Conservation (phyloP, 495 filamentous ascomycete genomes). For the Podospora anserina region DNA sequence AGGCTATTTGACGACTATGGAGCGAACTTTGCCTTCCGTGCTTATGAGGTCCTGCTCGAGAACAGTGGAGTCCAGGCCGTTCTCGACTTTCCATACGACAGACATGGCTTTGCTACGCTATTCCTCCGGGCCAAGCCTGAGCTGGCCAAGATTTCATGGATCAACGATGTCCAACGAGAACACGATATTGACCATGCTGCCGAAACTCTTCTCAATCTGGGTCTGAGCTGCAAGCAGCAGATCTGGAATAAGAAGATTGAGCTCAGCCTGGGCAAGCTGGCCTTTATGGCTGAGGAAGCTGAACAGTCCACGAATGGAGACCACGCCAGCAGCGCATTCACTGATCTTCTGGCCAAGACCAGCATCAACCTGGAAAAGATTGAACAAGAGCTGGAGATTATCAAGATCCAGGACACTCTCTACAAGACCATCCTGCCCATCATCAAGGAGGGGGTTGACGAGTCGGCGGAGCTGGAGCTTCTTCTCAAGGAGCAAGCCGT, state of each 20-base stretch:
- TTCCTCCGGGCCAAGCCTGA: constrained; percentile 68
- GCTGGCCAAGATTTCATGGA: constrained; percentile 82
- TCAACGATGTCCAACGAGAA: constrained; percentile 79
- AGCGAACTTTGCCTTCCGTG: constrained; percentile 72
- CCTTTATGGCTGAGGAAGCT: constrained; percentile 59
- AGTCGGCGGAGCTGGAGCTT: constrained; percentile 68
- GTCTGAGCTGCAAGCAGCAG: constrained; percentile 63
- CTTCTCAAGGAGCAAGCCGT: constrained; percentile 65
- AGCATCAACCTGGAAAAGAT: constrained; percentile 43
- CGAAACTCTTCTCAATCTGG: constrained; percentile 61
- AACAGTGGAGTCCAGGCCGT: constrained; percentile 61
- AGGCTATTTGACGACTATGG: constrained; percentile 71
- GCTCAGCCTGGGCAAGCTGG: constrained; percentile 81
- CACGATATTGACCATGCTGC: constrained; percentile 69
- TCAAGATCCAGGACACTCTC: constrained; percentile 71
- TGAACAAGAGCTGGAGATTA: constrained; percentile 61
- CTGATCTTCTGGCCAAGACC: constrained; percentile 30
- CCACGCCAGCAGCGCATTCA: constrained; percentile 32
- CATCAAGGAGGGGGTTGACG: constrained; percentile 68
- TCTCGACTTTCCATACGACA: constrained; percentile 60
- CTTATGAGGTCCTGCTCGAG: constrained; percentile 71
- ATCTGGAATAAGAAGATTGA: constrained; percentile 89
- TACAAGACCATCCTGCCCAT: constrained; percentile 54
- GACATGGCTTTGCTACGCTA: constrained; percentile 63
- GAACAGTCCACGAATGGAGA: constrained; percentile 32